Evolutionary conservation across 306 rosid species (phyloP).

Genomic region (Luffa aegyptiaca): DNA sequence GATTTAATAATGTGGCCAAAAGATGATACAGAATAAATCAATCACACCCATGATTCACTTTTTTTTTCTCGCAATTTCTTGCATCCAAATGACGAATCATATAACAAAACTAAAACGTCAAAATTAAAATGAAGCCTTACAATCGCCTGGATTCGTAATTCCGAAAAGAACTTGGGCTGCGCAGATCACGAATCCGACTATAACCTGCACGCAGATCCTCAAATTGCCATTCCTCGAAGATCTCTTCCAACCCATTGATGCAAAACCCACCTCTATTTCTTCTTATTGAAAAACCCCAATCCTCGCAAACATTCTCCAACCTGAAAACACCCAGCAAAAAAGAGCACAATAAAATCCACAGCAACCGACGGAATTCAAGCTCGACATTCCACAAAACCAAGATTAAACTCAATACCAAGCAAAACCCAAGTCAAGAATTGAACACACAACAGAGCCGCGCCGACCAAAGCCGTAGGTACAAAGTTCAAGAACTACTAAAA

Average conservation of each 20-base stretch:
- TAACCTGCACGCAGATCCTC: slow-evolving; percentile 33
- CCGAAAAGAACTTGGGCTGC: slow-evolving; percentile 43
- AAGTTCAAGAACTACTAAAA: neutral
- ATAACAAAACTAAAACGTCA: slow-evolving; percentile 1
- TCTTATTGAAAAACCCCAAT: slow-evolving; percentile 15
- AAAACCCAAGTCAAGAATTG: neutral
- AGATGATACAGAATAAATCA: neutral
- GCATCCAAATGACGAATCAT: slow-evolving; percentile 10
- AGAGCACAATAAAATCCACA: slow-evolving; percentile 1
- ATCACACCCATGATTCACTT: slow-evolving; percentile 1
- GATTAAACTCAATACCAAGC: neutral
- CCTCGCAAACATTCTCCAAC: slow-evolving; percentile 34
- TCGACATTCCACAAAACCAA: neutral
- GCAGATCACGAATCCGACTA: slow-evolving; percentile 40
- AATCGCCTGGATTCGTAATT: slow-evolving; percentile 58
- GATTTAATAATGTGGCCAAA: neutral
- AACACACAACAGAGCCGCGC: neutral
- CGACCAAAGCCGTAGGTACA: neutral
- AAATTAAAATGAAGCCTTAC: slow-evolving; percentile 26
- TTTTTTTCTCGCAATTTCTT: slow-evolving; percentile 12
- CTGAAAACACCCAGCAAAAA: slow-evolving; percentile 6
- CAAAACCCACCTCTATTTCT: slow-evolving; percentile 22
- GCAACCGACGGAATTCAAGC: neutral
- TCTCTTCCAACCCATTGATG: slow-evolving; percentile 54
- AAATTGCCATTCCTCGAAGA: slow-evolving; percentile 32